Conservation (phyloP, 352 stramenopile genomes). For the Globisporangium cystogenes region DNA sequence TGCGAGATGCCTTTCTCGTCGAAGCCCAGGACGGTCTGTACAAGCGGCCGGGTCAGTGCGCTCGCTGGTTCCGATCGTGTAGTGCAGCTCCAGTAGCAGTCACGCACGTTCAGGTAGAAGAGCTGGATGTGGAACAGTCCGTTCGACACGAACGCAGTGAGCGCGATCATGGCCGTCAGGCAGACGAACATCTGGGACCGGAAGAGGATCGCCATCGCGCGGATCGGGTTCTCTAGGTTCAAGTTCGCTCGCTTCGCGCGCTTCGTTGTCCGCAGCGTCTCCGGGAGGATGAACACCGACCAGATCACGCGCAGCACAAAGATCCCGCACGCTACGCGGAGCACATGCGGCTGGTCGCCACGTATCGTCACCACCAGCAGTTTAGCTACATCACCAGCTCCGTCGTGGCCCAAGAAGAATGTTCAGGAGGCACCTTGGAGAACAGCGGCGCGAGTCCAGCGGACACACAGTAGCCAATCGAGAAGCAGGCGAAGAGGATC, state of each 20-base stretch:
- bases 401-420: too few relatives aligned
- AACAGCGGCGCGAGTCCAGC: slow-evolving; percentile 51
- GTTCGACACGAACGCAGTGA: slow-evolving; percentile 61
- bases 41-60: not conserved
- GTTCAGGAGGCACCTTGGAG: slow-evolving; percentile 38
- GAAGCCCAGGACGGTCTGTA: slow-evolving; percentile 58
- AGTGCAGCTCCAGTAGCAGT: not conserved
- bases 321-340: slow-evolving; percentile 36
- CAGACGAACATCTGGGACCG: slow-evolving; percentile 54
- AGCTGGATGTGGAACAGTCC: slow-evolving; percentile 56
- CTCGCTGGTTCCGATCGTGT: not conserved
- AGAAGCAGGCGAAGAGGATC: slow-evolving; percentile 43
- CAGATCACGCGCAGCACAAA: slow-evolving; percentile 53
- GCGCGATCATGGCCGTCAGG: slow-evolving; percentile 55
- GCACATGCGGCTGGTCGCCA: slow-evolving; percentile 29
- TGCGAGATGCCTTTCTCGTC: slow-evolving; percentile 56
- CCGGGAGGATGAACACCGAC: slow-evolving; percentile 42
- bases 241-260: slow-evolving; percentile 23
- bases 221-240: slow-evolving; percentile 49
- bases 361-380: not conserved
- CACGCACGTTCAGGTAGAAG: slow-evolving; percentile 67
- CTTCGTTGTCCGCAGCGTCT: slow-evolving; percentile 43
- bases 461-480: slow-evolving; percentile 50
- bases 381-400: too few relatives aligned
- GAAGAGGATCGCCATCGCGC: slow-evolving; percentile 61